Percentiles rank a stretch among this genome's conserved stretches.
These are phyloP conservation scores for Carpinus fangiana DNA, from an alignment of 306 rosid species.

Conservation along the genomic window DNA sequence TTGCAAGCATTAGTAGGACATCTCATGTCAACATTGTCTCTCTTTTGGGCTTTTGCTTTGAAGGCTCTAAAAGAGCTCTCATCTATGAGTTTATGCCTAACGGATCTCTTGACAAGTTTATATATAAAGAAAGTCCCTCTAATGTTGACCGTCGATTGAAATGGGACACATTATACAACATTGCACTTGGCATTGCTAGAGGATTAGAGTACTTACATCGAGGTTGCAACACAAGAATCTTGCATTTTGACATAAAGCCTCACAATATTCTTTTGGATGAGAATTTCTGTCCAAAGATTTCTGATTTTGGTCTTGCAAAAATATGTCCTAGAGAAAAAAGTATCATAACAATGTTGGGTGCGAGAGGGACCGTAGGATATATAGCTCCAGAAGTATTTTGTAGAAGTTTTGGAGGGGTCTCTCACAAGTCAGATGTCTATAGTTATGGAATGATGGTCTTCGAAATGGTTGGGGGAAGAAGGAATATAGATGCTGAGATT, in stretches of 20 bases:
- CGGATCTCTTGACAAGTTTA: neutral
- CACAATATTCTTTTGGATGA: conserved; percentile 26
- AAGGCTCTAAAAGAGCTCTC: conserved; percentile 7
- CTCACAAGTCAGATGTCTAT: conserved; percentile 42
- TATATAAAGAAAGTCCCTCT: neutral
- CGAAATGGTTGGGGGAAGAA: conserved; percentile 42
- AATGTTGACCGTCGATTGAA: neutral
- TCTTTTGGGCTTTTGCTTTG: neutral
- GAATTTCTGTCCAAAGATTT: conserved; percentile 26
- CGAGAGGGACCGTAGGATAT: conserved; percentile 36
- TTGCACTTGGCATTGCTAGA: neutral
- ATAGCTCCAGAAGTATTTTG: conserved; percentile 40
- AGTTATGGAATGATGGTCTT: conserved; percentile 44
- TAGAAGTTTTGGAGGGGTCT: conserved; percentile 34
- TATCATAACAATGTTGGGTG: conserved; percentile 24
- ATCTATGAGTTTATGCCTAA: conserved; percentile 16
- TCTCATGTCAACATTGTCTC: neutral
- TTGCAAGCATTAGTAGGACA: conserved; percentile 8
- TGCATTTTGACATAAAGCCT: conserved; percentile 32
- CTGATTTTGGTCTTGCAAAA: conserved; percentile 40
- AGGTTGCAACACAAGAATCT: conserved; percentile 24
- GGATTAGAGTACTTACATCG: conserved; percentile 12
- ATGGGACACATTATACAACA: neutral
- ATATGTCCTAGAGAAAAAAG: conserved; percentile 30
- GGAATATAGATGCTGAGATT: conserved; percentile 11